These are phyloP conservation scores for Phoenix roebelenii DNA, from an alignment of 176 grass and related monocot species.

Conservation along the genomic window DNA sequence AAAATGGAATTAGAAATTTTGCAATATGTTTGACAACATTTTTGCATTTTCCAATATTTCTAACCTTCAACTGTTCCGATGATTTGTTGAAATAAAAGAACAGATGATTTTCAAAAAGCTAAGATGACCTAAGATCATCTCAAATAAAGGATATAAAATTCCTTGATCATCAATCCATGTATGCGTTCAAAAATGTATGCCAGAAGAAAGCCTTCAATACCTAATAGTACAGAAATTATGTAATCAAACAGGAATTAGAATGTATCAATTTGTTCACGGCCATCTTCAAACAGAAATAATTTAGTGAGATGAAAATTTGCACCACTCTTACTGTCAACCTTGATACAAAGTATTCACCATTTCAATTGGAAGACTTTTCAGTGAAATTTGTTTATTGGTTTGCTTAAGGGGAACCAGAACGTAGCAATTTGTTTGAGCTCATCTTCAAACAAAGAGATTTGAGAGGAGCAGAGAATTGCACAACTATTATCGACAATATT, in stretches of 20 bases:
- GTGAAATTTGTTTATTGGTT: not conserved
- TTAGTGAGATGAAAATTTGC: not conserved
- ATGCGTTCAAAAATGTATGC: too few relatives aligned
- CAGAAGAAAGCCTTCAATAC: too few relatives aligned
- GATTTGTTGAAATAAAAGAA: too few relatives aligned
- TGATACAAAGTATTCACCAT: constrained; percentile 10
- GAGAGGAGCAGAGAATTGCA: not conserved
- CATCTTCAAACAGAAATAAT: constrained; percentile 9
- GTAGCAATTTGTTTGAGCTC: not conserved
- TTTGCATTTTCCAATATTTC: too few relatives aligned
- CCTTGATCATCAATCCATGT: too few relatives aligned
- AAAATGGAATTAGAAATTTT: too few relatives aligned
- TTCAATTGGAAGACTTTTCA: constrained; percentile 13
- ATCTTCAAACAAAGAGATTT: not conserved
- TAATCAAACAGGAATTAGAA: not conserved
- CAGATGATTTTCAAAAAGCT: too few relatives aligned
- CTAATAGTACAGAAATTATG: too few relatives aligned
- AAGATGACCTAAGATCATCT: too few relatives aligned
- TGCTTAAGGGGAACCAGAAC: not conserved
- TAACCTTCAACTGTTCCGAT: too few relatives aligned
- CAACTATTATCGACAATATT: not conserved
- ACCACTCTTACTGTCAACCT: constrained; percentile 7
- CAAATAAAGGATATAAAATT: too few relatives aligned
- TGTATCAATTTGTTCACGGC: constrained; percentile 7
- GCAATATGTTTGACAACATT: too few relatives aligned